Percentiles rank a stretch among this genome's conserved stretches.
Conservation (phyloP, 2,329 filamentous ascomycete genomes). For the Aspergillaceae sp. region DNA sequence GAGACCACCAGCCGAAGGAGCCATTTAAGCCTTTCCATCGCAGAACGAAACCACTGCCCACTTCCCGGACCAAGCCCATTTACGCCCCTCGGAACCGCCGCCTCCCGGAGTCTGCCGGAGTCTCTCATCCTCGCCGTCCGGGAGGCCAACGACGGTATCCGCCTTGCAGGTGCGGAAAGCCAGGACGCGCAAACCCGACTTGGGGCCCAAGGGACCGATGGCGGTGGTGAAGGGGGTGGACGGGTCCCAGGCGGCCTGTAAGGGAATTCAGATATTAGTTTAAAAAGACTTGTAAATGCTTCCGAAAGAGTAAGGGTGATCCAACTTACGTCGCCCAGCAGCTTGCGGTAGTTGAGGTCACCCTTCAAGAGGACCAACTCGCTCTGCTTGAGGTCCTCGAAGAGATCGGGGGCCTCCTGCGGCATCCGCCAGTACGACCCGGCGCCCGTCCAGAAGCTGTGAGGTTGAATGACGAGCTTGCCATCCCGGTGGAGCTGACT, state of each 20-base stretch:
- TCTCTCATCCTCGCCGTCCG: conserved; percentile 71
- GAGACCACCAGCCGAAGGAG: no score
- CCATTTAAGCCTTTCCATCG: conserved; percentile 49
- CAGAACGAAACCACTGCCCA: conserved; percentile 91
- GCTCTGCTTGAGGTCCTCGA: conserved; percentile 68
- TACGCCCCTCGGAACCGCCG: conserved; percentile 59
- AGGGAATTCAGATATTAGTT: not conserved
- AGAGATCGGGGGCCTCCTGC: conserved; percentile 55
- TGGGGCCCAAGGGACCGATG: conserved; percentile 73
- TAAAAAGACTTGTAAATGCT: no score
- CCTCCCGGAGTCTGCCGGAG: conserved; percentile 61
- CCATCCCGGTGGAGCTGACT: conserved; percentile 71
- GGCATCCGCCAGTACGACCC: conserved; percentile 88
- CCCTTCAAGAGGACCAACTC: conserved; percentile 95
- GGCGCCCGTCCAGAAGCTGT: conserved; percentile 81
- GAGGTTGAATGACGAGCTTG: conserved; percentile 71
- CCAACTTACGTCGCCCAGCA: conserved; percentile 73
- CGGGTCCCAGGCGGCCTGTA: conserved; percentile 67
- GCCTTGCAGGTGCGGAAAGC: conserved; percentile 93
- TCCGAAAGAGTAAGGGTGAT: no score
- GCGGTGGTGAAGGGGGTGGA: conserved; percentile 79
- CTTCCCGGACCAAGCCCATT: conserved; percentile 94
- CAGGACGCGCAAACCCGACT: conserved; percentile 74
- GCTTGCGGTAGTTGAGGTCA: conserved; percentile 90
- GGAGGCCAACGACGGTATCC: conserved; percentile 86